Base-by-base conservation (phyloP, 257 asterid genomes). In the Perilla frutescens region DNA sequence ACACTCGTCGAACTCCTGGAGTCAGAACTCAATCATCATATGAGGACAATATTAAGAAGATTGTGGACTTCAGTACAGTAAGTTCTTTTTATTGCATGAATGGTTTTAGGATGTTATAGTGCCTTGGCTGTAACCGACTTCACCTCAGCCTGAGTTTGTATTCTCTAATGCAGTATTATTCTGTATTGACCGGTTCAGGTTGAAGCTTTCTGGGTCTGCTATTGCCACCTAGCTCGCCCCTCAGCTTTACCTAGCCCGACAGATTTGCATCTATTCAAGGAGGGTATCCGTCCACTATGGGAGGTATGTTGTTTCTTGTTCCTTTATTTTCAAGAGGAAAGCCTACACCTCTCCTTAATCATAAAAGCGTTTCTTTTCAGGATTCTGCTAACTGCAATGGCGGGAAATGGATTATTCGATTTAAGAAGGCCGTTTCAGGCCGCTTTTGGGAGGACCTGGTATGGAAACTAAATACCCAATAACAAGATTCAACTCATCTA, bases 401-500 rank as follows among this genome's bases (percentile, higher is more conserved):
- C 55, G 99, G 99, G 54, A 95, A 95, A 76, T 95, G 98, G 99
- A 95, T 90, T 54, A 87, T 95, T 83, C 89, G 99, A 74, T 92
- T 95, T 62, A 95, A 92, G 81, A 95, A 95, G 82, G 84, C 86
- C 57, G 91, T 95, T 60, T 85, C 99, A 1, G 98, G 99, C 72
- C 98, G 97, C 55, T 95, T 92, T 53, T 95, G 99, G 99, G 99
- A 95, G 80, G 99, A 95, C 84, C 87, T 95, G 92, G 99, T 94
- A 87, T 76, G 90, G 8, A 68, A 61, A 41, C 60, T 49, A 7
- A 1, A 45, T 61, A 50, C 62, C 31, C 3, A 39, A 54, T 45
- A 56, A 9, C 34, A 57, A 26, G 70, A 50, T 77, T 67, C 40
- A 5, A 49, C 44, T 61, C 20, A 50, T 55, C 29, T 43, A 14